A percentile compares a stretch with the other conserved stretches of the same genome.
Conservation (phyloP, 2,329 filamentous ascomycete genomes). For the Apiospora hydei region DNA sequence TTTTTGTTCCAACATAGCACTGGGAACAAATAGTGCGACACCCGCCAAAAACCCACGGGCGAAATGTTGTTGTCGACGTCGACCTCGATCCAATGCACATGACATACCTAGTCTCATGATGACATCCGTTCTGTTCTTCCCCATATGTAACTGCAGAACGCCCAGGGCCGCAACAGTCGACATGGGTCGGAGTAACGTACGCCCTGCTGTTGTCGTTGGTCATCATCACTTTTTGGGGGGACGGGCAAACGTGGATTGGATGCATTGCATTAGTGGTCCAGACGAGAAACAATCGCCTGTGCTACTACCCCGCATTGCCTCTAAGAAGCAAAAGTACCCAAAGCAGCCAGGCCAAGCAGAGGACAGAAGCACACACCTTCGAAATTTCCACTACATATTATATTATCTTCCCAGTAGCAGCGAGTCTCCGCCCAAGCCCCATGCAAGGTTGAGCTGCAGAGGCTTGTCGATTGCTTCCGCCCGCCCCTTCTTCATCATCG, state of each 20-base stretch:
- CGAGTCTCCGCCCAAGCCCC: background rate
- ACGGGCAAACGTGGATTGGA: background rate
- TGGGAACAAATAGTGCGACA: background rate
- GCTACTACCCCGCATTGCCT: slow-evolving; percentile 10
- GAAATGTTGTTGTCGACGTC: background rate
- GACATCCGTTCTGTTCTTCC: background rate
- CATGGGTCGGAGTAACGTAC: background rate
- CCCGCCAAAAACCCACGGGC: background rate
- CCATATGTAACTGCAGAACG: background rate
- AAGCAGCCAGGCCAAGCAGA: background rate
- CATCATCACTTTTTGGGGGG: background rate
- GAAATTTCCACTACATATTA: slow-evolving; percentile 8
- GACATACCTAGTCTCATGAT: background rate
- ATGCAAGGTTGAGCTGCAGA: background rate
- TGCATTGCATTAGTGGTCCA: slow-evolving; percentile 3
- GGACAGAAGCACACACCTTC: background rate
- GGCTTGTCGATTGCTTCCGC: background rate
- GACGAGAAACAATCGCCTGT: background rate
- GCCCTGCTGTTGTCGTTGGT: background rate
- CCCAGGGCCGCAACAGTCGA: background rate
- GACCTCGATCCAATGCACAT: background rate
- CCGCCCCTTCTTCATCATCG: slow-evolving; percentile 3
- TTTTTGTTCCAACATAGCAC: background rate
- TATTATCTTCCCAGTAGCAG: background rate
- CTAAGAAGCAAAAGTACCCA: slow-evolving; percentile 12